Evolutionary conservation across 2,329 filamentous ascomycete genomes (phyloP), one percentile per base, ranked within the genome.

Genomic region (Exophiala xenobiotica): DNA sequence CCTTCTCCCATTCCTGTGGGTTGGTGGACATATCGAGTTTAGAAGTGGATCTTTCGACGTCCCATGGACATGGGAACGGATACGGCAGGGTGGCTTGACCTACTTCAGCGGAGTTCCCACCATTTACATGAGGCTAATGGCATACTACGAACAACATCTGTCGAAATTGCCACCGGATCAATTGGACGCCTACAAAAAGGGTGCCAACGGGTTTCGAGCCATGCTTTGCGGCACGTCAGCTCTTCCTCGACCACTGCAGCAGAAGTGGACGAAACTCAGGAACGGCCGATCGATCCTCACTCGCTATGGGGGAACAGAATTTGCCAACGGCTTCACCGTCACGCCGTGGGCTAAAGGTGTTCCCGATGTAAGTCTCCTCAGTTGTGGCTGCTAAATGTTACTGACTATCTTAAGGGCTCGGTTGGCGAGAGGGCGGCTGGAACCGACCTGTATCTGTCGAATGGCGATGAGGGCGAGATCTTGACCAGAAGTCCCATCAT

Each of bases 401-500:
- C 20, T 27, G 23, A 53, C 11, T 35, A 49, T 16, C 51, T 54
- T 7, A 26, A 54, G 6, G 58, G 54, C 3, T 60, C 60, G 14
- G 60, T 61, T 5, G 71, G 71, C 3, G 62, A 67, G 33, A 56
- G 65, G 7, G 65, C 64, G 8, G 66, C 67, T 3, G 71, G 67
- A 0, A 60, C 73, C 4, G 68, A 71, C 16, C 50, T 72, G n/a
- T 71, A 69, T 56, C 61, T 74, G 8, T 64, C 64, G 1, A 64
- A 69, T 6, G 72, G 70, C 9, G 66, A 74, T 8, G 70, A 78
- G 56, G 76, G 76, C 4, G 74, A 78, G 59, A 59, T 79, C 37
- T 60, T 71, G 1, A 62, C 69, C 3, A 68, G 67, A 47, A 68
- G 63, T 46, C 65, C 68, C 4, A 63, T 70, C 41, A 67, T 71